phyloP scores from a whole-genome alignment of 306 rosid species.

The Myrica gale region DNA sequence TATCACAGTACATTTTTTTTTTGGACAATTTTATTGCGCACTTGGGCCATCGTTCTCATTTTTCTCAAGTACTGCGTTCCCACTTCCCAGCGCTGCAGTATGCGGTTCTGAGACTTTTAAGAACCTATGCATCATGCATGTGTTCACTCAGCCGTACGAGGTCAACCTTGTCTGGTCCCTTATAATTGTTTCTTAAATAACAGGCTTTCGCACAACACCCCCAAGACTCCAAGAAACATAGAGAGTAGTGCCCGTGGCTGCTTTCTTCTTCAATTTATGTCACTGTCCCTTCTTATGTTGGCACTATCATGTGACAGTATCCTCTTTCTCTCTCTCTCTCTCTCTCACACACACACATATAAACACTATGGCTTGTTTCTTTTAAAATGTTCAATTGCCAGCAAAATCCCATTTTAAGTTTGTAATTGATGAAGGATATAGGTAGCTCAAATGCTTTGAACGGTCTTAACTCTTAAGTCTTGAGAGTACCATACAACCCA shows the following conservation, averaged over 20 bases:
- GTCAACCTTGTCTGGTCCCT: background rate
- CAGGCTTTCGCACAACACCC: background rate
- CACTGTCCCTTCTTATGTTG: background rate
- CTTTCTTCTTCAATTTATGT: background rate
- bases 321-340: background rate
- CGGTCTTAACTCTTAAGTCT: background rate
- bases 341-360: no score
- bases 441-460: background rate
- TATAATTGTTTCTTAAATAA: background rate
- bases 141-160: background rate
- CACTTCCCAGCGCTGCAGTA: background rate
- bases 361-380: background rate
- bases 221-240: no score
- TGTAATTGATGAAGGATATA: background rate
- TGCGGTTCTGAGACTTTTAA: no score
- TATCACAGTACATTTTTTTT: no score
- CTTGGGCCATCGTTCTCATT: background rate
- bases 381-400: background rate
- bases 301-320: constrained; percentile 5
- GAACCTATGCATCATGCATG: no score
- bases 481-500: background rate
- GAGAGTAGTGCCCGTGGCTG: background rate
- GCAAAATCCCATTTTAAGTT: constrained; percentile 3
- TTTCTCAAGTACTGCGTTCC: background rate
- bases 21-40: background rate